Evolutionary conservation across 345 rosid species (phyloP).

Genomic region (Eucalyptus tenuipes): DNA sequence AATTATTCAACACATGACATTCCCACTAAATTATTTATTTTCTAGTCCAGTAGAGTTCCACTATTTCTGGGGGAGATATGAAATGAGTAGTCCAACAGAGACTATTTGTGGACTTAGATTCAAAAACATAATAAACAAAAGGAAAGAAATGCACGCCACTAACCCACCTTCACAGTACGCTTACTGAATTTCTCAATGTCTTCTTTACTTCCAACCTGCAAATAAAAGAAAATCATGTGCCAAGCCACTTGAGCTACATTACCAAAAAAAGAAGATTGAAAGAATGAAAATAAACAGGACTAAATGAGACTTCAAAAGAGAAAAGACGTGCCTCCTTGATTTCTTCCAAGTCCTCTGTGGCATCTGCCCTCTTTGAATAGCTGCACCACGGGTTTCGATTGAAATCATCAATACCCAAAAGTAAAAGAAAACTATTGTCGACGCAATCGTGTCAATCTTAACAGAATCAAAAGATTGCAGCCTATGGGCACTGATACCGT

Average conservation of each 20-base stretch:
- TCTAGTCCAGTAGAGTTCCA: not conserved
- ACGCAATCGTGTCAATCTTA: not conserved
- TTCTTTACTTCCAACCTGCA: slow-evolving; percentile 73
- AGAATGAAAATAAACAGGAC: not conserved
- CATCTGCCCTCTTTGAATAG: slow-evolving; percentile 81
- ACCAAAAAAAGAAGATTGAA: not conserved
- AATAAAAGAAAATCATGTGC: not conserved
- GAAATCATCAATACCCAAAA: not conserved
- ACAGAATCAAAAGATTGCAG: not conserved
- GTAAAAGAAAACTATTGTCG: not conserved
- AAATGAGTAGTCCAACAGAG: not conserved
- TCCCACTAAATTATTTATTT: not conserved
- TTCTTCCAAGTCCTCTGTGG: slow-evolving; percentile 58
- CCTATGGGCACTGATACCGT: slow-evolving; percentile 28
- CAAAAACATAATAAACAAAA: not conserved
- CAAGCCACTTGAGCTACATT: not conserved
- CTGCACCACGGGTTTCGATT: slow-evolving; percentile 18
- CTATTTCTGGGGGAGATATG: not conserved
- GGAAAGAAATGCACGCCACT: not conserved
- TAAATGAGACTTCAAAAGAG: not conserved
- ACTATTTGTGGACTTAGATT: not conserved
- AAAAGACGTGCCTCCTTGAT: slow-evolving; percentile 47
- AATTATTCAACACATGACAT: not conserved
- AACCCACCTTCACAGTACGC: slow-evolving; percentile 77
- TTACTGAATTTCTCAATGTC: slow-evolving; percentile 97